Evolutionary conservation across 2,329 filamentous ascomycete species (phyloP), one percentile per base, ranked within the genome.

Genomic region (Ophiostoma perfectum): DNA sequence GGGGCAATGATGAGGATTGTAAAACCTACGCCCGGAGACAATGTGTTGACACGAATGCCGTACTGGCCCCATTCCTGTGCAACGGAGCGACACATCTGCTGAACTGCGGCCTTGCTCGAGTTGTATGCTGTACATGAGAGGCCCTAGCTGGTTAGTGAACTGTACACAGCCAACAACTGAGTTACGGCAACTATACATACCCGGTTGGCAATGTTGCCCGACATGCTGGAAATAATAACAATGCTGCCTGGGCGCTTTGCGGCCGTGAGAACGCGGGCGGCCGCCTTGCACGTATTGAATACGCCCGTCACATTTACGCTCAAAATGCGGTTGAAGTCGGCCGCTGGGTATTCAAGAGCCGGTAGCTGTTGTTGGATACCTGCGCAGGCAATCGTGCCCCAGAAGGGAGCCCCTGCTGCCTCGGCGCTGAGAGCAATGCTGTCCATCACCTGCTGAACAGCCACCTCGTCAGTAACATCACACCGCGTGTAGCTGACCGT

Each of bases 271-370:
- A 49, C 45, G 45, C 79, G 80, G 0, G 80, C 82, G 0, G 77
- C 78, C 3, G 89, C 90, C 72, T 91, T 89, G 0, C 90, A 89
- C 72, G 86, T 87, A n/a, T 92, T 79, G 73, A 91, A 93, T 0
- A 83, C 80, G 0, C 90, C 90, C 0, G 88, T 90, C 1, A 88
- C 85, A 74, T 93, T 93, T 74, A 93, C 83, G 68, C 91, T 89
- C 36, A 92, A 74, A 0, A 89, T 83, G 42, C 82, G 82, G 5
- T 86, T 82, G 83, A 86, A 93, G 72, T 89, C 81, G 1, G 80
- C 78, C 2, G 44, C 55, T n/a, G 66, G 27, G 27, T 44, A 67
- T 2, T 45, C 41, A 3, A n/a, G n/a, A 0, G 77, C 71, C 0
- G 74, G 73, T 0, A 70, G 76, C 6, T 74, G 73, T 4, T 71